Evolutionary conservation across 805 yeast species (phyloP), one percentile per base, ranked within the genome.

Genomic region (Saturnispora diversa): DNA sequence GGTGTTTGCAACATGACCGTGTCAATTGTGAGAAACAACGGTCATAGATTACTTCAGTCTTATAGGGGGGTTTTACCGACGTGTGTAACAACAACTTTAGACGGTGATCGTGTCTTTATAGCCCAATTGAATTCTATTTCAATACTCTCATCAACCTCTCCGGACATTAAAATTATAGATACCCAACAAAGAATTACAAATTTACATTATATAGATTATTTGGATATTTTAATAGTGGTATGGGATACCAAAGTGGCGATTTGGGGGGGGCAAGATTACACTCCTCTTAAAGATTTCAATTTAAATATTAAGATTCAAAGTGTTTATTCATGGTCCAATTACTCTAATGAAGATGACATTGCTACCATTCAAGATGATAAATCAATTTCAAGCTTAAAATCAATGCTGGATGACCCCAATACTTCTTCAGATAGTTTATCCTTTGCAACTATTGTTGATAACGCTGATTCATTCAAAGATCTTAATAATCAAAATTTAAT

Each of bases 381-480:
- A 11, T 17, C 30, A 10, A 16, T 15, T n/a, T n/a, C n/a, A n/a
- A n/a, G n/a, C n/a, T n/a, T n/a, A n/a, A n/a, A n/a, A n/a, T n/a
- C n/a, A n/a, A n/a, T n/a, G n/a, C n/a, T n/a, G 17, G 16, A 13
- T 13, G 35, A 26, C 3, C n/a, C 31, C 12, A 31, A 39, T 4
- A 40, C 46, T 12, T 55, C 50, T 31, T 49, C 51, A 20, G 64
- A 60, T 37, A 48, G 60, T 11, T 54, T 60, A 13, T 59, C 64
- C 2, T 40, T 60, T 30, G 63, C 63, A 11, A 57, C 62, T 1
- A 51, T 53, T 22, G 48, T 23, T n/a, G 31, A 31, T 25, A 25
- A 32, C 9, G 25, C 17, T 4, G 4, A 26, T 23, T 28, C 23
- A 10, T 25, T 12, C 4, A 21, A 21, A 13, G 13, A 7, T 11